Evolutionary conservation across 2,329 filamentous ascomycete species (phyloP), one percentile per base, ranked within the genome.

Genomic region (Endoconidiophora laricicola): DNA sequence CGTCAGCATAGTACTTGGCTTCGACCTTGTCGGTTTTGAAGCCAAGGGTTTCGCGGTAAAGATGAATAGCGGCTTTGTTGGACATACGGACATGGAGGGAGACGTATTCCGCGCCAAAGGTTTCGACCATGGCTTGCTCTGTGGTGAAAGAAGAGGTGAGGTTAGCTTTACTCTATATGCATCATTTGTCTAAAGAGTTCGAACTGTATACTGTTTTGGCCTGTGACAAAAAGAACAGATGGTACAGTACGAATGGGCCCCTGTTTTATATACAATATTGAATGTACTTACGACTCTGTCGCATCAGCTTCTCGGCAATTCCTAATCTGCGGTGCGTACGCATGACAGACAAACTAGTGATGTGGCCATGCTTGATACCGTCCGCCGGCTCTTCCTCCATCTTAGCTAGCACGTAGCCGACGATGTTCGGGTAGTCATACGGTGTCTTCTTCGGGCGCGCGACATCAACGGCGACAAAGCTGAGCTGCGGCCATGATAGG

Each of bases 381-480:
- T 96, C 90, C 54, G 81, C 63, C 6, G 91, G 90, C 65, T 96
- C 91, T 70, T 98, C 91, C 67, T 98, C 91, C 88, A 98, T 98
- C 74, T 98, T 98, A 47, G 91, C 91, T 23, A 98, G 79, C n/a
- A 98, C 91, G 63, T 98, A 98, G 59, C 91, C 91, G 22, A 98
- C 91, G 54, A 98, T 94, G 68, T 95, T 94, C 57, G 91, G 91
- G 60, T 93, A 91, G 65, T 93, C 84, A 66, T 90, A 84, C 44
- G 81, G 80, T 0, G 81, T 78, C 63, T 81, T 81, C 58, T 76
- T 76, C 33, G 86, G 84, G 36, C 86, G 78, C 18, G 83, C 84
- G 52, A 88, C 81, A 65, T 96, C 90, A 59, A 98, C 87, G 58
- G 91, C 91, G 52, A 98, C 90, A 67, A 88, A 96, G 67, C 83